Base-by-base conservation (phyloP, 352 stramenopile species). In the Plasmopara muralis region DNA sequence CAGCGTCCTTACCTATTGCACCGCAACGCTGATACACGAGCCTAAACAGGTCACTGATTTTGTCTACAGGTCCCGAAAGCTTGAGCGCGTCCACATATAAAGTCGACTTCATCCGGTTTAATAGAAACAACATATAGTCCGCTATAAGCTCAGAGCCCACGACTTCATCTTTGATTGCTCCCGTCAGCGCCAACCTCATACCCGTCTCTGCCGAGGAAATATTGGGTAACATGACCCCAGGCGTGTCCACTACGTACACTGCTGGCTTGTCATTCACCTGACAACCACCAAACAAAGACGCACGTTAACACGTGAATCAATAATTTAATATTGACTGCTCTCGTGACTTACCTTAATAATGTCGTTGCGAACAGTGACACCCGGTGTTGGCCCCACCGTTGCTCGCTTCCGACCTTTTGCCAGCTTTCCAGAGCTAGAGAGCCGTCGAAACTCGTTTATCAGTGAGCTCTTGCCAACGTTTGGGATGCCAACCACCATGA, bases 381-480 rank as follows among this genome's bases (percentile, higher is more conserved):
- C 86, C 0, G 86, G 84, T 50, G 83, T 93, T 0, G 81, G 79
- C 3, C 84, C 86, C 4, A 95, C 85, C 15, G 75, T 73, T 5
- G 85, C 83, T 62, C 80, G 80, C 45, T 89, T 89, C 52, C 85
- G 78, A 52, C 83, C 82, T 57, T 88, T 89, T 6, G 75, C 62
- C n/a, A 94, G 54, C 61, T 89, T 88, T 14, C 72, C 53, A 25
- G 74, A 87, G 44, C 74, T 77, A 34, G 80, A 90, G 6, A 91
- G 55, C 0, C 79, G 68, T 9, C 82, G 73, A 37, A 94, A 92
- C 53, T 89, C 79, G 47, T 94, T 94, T 55, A 95, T 95, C 25
- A 95, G 81, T 5, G 83, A 95, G 18, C 76, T 90, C 55, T 95
- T 95, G 48, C 86, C 86, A n/a, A 95, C 86, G 57, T 95, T 95